These are phyloP conservation scores for Pichia inconspicua DNA, from an alignment of 1,139 yeast species.

Conservation along the genomic window DNA sequence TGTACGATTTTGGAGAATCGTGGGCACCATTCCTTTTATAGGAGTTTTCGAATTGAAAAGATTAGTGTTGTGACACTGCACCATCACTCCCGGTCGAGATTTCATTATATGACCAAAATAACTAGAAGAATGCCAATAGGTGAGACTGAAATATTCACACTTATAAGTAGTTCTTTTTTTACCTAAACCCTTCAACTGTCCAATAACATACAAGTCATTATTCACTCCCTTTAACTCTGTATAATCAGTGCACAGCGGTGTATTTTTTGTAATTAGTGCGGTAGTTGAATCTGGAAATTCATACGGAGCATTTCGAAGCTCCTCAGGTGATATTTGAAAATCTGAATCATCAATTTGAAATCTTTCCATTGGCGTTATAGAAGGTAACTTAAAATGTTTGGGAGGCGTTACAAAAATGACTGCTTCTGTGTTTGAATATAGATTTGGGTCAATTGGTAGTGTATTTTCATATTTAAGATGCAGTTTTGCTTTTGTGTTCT, in stretches of 20 bases:
- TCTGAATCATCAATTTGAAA: conserved; percentile 15
- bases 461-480: neutral
- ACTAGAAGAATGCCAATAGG: conserved; percentile 41
- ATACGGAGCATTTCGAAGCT: conserved; percentile 13
- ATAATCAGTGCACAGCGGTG: conserved; percentile 13
- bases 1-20: conserved; percentile 20
- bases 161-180: conserved; percentile 16
- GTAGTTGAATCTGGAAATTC: conserved; percentile 13
- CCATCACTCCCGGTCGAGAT: conserved; percentile 40
- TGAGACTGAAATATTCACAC: conserved; percentile 28
- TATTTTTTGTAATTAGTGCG: conserved; percentile 9
- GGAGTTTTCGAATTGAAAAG: conserved; percentile 16
- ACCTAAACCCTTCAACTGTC: conserved; percentile 5
- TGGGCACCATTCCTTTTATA: conserved; percentile 15
- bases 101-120: conserved; percentile 40
- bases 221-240: conserved; percentile 22
- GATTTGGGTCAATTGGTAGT: neutral
- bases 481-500: neutral
- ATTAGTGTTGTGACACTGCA: conserved; percentile 22
- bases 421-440: neutral
- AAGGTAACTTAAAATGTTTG: neutral
- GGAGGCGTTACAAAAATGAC: neutral
- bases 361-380: neutral
- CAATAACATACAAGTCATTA: conserved; percentile 15
- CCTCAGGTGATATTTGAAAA: conserved; percentile 11